Evolutionary conservation across 805 yeast genomes (phyloP).

Genomic region (Saturnispora quitensis): DNA sequence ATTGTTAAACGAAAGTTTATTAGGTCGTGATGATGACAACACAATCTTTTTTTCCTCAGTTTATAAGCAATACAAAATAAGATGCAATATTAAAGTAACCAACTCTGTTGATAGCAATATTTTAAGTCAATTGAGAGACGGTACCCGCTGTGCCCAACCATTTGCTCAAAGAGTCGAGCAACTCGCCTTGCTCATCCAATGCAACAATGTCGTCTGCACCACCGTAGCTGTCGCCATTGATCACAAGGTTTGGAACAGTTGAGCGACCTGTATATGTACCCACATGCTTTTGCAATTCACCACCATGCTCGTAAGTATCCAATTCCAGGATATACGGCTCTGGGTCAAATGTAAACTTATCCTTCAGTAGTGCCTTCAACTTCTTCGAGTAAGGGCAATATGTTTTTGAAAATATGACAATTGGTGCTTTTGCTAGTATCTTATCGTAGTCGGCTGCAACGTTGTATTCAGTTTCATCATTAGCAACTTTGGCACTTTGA

Average conservation of each 20-base stretch:
- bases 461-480: slow-evolving; percentile 18
- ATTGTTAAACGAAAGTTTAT: background rate
- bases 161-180: slow-evolving; percentile 41
- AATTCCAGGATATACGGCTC: slow-evolving; percentile 67
- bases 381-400: slow-evolving; percentile 70
- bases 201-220: slow-evolving; percentile 76
- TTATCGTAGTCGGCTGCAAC: slow-evolving; percentile 45
- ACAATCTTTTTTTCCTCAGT: background rate
- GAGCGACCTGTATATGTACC: slow-evolving; percentile 60
- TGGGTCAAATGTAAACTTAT: slow-evolving; percentile 65
- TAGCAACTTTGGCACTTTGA: background rate
- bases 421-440: slow-evolving; percentile 54
- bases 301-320: slow-evolving; percentile 71
- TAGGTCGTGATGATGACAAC: too few species aligned
- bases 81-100: background rate
- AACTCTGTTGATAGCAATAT: background rate
- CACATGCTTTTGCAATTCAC: slow-evolving; percentile 64
- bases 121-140: background rate
- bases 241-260: slow-evolving; percentile 86
- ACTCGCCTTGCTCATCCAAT: slow-evolving; percentile 47
- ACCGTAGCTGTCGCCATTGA: slow-evolving; percentile 70
- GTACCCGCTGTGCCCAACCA: slow-evolving; percentile 50
- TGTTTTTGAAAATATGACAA: slow-evolving; percentile 52
- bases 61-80: background rate
- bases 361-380: slow-evolving; percentile 56